Conservation (phyloP, 305 asterid genomes). For the Petunia hybrid region DNA sequence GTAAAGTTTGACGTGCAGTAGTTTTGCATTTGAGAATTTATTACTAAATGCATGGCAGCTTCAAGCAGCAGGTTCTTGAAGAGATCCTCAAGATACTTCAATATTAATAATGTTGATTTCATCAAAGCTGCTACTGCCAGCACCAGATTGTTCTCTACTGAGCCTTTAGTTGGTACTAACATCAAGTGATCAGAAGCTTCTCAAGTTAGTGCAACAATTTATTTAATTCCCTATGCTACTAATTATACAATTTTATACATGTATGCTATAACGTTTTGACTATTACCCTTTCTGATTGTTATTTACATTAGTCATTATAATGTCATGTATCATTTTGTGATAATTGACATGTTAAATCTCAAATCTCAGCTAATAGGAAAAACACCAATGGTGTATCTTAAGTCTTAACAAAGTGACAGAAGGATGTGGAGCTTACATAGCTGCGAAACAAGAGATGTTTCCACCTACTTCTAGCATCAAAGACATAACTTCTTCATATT, state of each 20-base stretch:
- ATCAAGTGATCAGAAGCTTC: conserved; percentile 73
- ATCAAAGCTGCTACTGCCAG: background rate
- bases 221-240: too few relatives aligned
- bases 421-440: conserved; percentile 91
- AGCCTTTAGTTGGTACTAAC: conserved; percentile 59
- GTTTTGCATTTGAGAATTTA: conserved; percentile 16
- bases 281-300: too few relatives aligned
- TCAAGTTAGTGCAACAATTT: conserved; percentile 48
- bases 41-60: conserved; percentile 57
- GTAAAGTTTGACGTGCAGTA: background rate
- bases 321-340: background rate
- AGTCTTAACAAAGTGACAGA: conserved; percentile 65
- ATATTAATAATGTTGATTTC: conserved; percentile 14
- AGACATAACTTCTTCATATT: conserved; percentile 50
- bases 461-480: conserved; percentile 98
- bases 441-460: conserved; percentile 95
- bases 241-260: too few relatives aligned
- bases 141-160: conserved; percentile 47
- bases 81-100: conserved; percentile 37
- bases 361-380: conserved; percentile 83
- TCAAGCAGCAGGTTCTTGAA: conserved; percentile 45
- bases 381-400: conserved; percentile 85
- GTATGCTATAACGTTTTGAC: background rate
- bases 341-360: conserved; percentile 27
- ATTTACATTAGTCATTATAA: too few relatives aligned